Evolutionary conservation across 176 grass and related monocot species (phyloP).

Genomic region (bread wheat (Triticum aestivum)): IWGSC_CS_RefSeq_v2.1 NC_057813.1:588003653-588004152

Average conservation of each 20-base stretch:
- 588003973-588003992: background rate
- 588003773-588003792: background rate
- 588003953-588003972: background rate
- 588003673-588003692: too few relatives aligned
- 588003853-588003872: slow-evolving; percentile 7
- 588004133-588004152: background rate
- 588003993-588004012: background rate
- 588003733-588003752: too few relatives aligned
- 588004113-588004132: background rate
- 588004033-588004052: too few relatives aligned
- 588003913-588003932: background rate
- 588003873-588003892: background rate
- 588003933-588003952: background rate
- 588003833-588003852: slow-evolving; percentile 4
- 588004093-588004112: background rate
- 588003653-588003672: too few relatives aligned
- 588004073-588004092: background rate
- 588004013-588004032: too few relatives aligned
- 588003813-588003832: background rate
- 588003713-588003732: too few relatives aligned
- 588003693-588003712: too few relatives aligned
- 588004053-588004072: too few relatives aligned
- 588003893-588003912: background rate
- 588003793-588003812: background rate
- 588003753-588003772: too few relatives aligned